Evolutionary conservation across 2,329 filamentous ascomycete species (phyloP).

Genomic region (Colletotrichum costaricense): DNA sequence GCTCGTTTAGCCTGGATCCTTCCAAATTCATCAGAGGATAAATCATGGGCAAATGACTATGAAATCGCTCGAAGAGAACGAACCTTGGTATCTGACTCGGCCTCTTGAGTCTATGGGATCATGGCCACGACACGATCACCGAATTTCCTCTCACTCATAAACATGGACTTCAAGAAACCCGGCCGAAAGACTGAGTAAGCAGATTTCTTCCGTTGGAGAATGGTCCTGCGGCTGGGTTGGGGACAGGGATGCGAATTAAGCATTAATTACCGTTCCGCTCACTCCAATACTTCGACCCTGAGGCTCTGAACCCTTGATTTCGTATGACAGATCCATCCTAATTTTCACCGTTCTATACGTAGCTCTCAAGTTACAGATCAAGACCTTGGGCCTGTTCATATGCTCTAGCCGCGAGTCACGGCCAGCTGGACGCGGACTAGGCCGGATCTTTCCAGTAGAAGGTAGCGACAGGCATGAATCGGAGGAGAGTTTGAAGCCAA

Average conservation of each 20-base stretch:
- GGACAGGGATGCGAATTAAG: not conserved
- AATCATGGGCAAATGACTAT: not conserved
- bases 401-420: conserved; percentile 17
- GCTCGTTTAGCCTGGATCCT: not conserved
- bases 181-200: not conserved
- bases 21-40: not conserved
- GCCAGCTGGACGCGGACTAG: not conserved
- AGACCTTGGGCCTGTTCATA: not conserved
- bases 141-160: too few species aligned
- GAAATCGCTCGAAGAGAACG: not conserved
- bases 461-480: conserved; percentile 5
- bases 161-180: too few species aligned
- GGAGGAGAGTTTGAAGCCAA: not conserved
- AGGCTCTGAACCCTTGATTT: not conserved
- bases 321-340: not conserved
- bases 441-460: not conserved
- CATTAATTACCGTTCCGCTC: not conserved
- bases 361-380: not conserved
- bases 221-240: not conserved
- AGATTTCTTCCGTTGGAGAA: not conserved
- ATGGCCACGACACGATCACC: too few species aligned
- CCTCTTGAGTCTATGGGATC: too few species aligned
- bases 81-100: not conserved
- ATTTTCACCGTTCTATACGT: not conserved
- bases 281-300: not conserved